Percentiles rank a stretch among this genome's conserved stretches.
Evolutionary conservation across 2,329 filamentous ascomycete genomes (phyloP).

Genomic region (Claviceps sp.): DNA sequence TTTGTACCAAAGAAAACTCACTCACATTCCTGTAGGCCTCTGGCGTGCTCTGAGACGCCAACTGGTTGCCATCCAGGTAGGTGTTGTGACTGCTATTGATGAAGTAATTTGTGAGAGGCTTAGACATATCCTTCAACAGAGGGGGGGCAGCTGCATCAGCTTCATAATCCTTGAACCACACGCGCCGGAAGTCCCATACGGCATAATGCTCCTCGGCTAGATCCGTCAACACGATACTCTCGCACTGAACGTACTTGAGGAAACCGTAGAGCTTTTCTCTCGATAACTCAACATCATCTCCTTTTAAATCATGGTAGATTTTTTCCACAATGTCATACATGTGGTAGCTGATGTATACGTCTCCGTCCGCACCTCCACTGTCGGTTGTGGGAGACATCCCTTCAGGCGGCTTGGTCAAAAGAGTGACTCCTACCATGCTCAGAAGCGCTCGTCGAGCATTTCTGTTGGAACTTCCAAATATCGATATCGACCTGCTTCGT

Average conservation of each 20-base stretch:
- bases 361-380: conserved; percentile 10
- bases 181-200: conserved; percentile 36
- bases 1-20: background rate
- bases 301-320: conserved; percentile 33
- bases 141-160: conserved; percentile 32
- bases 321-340: conserved; percentile 34
- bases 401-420: conserved; percentile 12
- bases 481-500: conserved; percentile 25
- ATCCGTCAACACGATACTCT: conserved; percentile 17
- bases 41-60: conserved; percentile 62
- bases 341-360: conserved; percentile 31
- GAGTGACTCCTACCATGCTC: conserved; percentile 21
- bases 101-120: conserved; percentile 77
- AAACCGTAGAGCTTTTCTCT: conserved; percentile 32
- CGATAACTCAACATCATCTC: conserved; percentile 16
- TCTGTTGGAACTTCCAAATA: conserved; percentile 24
- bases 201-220: conserved; percentile 29
- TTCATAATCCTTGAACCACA: conserved; percentile 30
- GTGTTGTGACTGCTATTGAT: conserved; percentile 94
- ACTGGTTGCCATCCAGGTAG: conserved; percentile 77
- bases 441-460: conserved; percentile 16
- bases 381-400: conserved; percentile 14
- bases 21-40: conserved; percentile 65
- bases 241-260: conserved; percentile 35
- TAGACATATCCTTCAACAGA: conserved; percentile 42